A percentile compares a stretch with the other conserved stretches of the same genome.
These are phyloP conservation scores for Trematosphaeria pertusa DNA, from an alignment of 2,329 filamentous ascomycete genomes.

Conservation along the genomic window DNA sequence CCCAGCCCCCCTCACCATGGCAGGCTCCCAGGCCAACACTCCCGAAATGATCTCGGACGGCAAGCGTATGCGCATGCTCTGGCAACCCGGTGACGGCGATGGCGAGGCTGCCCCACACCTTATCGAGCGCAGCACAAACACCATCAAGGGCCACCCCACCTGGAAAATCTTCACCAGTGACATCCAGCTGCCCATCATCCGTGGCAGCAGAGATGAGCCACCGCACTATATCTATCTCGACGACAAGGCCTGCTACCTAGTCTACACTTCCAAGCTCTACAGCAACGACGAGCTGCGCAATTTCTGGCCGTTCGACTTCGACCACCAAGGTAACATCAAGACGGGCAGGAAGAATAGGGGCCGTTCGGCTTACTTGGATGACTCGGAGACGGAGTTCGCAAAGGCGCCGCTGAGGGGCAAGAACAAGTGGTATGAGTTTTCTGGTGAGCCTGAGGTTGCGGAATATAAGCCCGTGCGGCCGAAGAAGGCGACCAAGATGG, in stretches of 20 bases:
- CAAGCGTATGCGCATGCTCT: conserved; percentile 44
- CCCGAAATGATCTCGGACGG: conserved; percentile 34
- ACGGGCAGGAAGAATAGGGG: conserved; percentile 46
- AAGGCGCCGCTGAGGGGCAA: conserved; percentile 18
- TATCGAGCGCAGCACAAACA: conserved; percentile 12
- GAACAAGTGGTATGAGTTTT: conserved; percentile 16
- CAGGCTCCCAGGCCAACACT: background rate
- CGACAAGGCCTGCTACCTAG: conserved; percentile 45
- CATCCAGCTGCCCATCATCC: conserved; percentile 30
- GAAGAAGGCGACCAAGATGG: conserved; percentile 4
- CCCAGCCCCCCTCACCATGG: too few relatives aligned
- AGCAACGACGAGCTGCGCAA: conserved; percentile 22
- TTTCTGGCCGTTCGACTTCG: conserved; percentile 51
- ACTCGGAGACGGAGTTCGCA: conserved; percentile 13
- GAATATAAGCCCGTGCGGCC: conserved; percentile 17
- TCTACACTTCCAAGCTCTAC: conserved; percentile 40
- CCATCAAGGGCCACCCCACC: conserved; percentile 37
- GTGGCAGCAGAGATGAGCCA: conserved; percentile 33
- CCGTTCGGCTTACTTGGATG: conserved; percentile 38
- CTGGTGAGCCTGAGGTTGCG: conserved; percentile 11
- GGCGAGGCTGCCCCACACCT: conserved; percentile 39
- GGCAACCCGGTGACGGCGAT: conserved; percentile 48
- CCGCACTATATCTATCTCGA: conserved; percentile 51
- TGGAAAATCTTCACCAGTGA: conserved; percentile 50
- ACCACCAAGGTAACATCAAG: conserved; percentile 38